Evolutionary conservation across 805 yeast species (phyloP).

Genomic region (Ogataea dorogensis): DNA sequence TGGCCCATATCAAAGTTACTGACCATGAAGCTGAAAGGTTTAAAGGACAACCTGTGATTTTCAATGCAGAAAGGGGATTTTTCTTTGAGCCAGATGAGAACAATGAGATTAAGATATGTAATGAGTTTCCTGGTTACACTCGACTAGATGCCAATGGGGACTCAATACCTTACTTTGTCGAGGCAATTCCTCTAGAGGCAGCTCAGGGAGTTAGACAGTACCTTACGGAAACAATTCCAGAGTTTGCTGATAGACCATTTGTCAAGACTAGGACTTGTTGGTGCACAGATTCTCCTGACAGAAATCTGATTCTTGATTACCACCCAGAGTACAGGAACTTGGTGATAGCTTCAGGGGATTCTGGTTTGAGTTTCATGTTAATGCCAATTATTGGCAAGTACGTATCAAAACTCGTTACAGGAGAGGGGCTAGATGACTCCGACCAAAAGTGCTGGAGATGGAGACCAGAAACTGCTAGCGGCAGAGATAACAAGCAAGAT

Average conservation of each 20-base stretch:
- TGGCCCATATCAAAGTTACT: constrained; percentile 38
- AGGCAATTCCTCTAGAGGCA: constrained; percentile 34
- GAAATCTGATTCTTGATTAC: constrained; percentile 21
- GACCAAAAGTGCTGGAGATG: constrained; percentile 12
- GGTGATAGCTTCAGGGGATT: constrained; percentile 27
- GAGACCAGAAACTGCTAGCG: constrained; percentile 13
- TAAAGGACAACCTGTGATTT: constrained; percentile 40
- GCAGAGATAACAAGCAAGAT: constrained; percentile 24
- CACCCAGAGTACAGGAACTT: constrained; percentile 23
- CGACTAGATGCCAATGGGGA: constrained; percentile 23
- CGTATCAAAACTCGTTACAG: constrained; percentile 11
- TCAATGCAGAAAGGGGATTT: constrained; percentile 42
- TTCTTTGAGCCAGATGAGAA: constrained; percentile 47
- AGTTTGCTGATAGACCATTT: constrained; percentile 27
- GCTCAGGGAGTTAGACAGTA: constrained; percentile 15
- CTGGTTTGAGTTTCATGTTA: constrained; percentile 28
- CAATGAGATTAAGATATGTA: constrained; percentile 35
- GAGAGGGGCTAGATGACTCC: constrained; percentile 2
- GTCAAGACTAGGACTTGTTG: constrained; percentile 26
- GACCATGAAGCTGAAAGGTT: constrained; percentile 35
- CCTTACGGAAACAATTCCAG: constrained; percentile 35
- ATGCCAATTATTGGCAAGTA: constrained; percentile 29
- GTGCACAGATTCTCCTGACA: constrained; percentile 30
- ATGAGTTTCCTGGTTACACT: constrained; percentile 24
- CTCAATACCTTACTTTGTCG: constrained; percentile 27